A percentile compares a stretch with the other conserved stretches of the same genome.
phyloP scores from a whole-genome alignment of 371 early-diverging fungal species.

The Funneliformis caledonium region DNA sequence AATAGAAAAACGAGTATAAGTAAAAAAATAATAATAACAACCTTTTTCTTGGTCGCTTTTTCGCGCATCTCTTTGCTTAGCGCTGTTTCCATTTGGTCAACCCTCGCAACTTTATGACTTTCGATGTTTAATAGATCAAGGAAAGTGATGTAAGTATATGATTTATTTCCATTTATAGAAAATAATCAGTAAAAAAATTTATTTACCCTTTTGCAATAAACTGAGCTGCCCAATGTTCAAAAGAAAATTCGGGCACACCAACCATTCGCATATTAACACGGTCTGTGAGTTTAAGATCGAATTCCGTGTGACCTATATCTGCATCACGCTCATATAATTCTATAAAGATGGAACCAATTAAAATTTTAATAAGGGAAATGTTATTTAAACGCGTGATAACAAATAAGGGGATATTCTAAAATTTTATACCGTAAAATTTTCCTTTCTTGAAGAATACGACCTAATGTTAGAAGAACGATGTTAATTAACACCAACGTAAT shows the following conservation, averaged over 20 bases:
- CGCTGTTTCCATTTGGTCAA: slow-evolving; percentile 98
- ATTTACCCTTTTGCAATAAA: slow-evolving; percentile 88
- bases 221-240: slow-evolving; percentile 96
- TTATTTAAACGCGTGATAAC: neutral
- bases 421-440: slow-evolving; percentile 87
- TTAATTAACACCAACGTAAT: neutral
- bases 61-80: slow-evolving; percentile 96
- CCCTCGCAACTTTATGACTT: slow-evolving; percentile 89
- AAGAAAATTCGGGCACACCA: slow-evolving; percentile 96
- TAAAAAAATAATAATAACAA: neutral
- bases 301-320: slow-evolving; percentile 95
- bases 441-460: slow-evolving; percentile 99
- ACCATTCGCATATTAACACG: slow-evolving; percentile 99
- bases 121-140: neutral
- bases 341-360: slow-evolving; percentile 40
- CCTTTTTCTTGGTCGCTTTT: slow-evolving; percentile 45
- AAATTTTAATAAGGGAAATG: neutral
- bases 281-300: slow-evolving; percentile 97
- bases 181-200: neutral
- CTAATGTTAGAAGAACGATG: slow-evolving; percentile 8
- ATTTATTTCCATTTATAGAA: neutral
- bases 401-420: neutral
- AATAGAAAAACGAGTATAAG: neutral
- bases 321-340: slow-evolving; percentile 99
- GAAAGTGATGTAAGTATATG: neutral